Conservation (phyloP, 352 stramenopile species). For the Phytophthora citricola region DNA sequence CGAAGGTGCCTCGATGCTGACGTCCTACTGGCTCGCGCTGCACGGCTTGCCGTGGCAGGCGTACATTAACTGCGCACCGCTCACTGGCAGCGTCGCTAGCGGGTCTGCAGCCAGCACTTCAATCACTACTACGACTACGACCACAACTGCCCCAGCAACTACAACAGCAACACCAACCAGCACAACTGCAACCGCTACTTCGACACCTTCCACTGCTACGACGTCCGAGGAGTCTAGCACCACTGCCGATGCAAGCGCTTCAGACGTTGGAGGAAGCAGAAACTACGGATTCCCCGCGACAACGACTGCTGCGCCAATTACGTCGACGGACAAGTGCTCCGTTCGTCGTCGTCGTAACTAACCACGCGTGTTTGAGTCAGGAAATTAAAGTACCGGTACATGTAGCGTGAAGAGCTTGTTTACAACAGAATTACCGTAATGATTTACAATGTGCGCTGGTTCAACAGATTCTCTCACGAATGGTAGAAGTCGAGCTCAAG, state of each 20-base stretch:
- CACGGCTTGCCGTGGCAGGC: conserved; percentile 48
- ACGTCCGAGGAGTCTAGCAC: conserved; percentile 5
- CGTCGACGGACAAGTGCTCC: conserved; percentile 16
- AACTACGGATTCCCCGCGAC: conserved; percentile 4
- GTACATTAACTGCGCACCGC: conserved; percentile 41
- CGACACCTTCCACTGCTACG: neutral
- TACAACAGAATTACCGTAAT: neutral
- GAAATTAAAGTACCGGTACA: neutral
- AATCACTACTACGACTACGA: neutral
- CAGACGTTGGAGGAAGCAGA: conserved; percentile 12
- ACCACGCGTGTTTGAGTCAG: neutral
- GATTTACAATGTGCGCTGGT: too few species aligned
- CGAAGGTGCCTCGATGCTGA: conserved; percentile 40
- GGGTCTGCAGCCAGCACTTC: neutral
- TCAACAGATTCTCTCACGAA: neutral
- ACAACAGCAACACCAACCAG: neutral
- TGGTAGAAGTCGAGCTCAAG: conserved; percentile 7
- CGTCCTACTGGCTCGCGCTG: conserved; percentile 48
- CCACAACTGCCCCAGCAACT: conserved; percentile 1
- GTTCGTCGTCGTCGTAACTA: conserved; percentile 28
- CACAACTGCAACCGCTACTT: conserved; percentile 6
- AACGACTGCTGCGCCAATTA: conserved; percentile 1
- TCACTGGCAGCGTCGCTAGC: conserved; percentile 12
- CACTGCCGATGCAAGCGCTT: conserved; percentile 6
- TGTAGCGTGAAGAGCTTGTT: neutral